Evolutionary conservation across 495 filamentous ascomycete species (phyloP), one percentile per base, ranked within the genome.

Genomic region (Neurospora sublineolata): DNA sequence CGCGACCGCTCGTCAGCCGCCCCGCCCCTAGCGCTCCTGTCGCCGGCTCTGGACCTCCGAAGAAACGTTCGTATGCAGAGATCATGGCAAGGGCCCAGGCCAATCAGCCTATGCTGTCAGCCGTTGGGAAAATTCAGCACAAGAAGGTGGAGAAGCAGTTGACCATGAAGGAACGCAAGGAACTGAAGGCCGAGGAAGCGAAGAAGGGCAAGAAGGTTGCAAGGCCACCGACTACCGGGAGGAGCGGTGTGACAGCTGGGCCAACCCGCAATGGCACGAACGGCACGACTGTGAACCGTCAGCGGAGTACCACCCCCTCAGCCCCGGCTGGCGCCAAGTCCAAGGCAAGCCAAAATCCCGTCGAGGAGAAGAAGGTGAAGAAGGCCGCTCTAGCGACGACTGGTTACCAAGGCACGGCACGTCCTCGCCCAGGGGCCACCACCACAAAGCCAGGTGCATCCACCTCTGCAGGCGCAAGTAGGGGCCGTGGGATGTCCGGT

Each of bases 71-170:
- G 1, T 93, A 83, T 76, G 85, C 85, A 60, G 89, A 91, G 73
- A 90, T 92, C 71, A 86, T 93, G 83, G 88, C 87, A 23, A 84
- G 88, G 71, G 91, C 87, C 9, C 84, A 89, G 76, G 85, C 83
- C 52, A 85, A 82, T 46, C 80, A 89, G 72, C 80, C 77, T 42
- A 77, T 75, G 9, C 80, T 84, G 75, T 81, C 80, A 20, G 79
- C 82, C 37, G 79, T 87, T 8, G 86, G 86, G 27, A 84, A 84
- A 77, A 88, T 88, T 58, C 85, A 86, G 71, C 86, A 88, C 74
- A 87, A 86, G 77, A 73, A 82, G n/a, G 80, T 85, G 3, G 84
- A 85, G 74, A 83, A 80, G 67, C 71, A 72, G 3, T 68, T 78
- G 9, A 81, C 73, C 41, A 85, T 84, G 78, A 85, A 82, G 73